These are phyloP conservation scores for Paraphaeosphaeria sporulosa DNA, from an alignment of 2,329 filamentous ascomycete species.

Conservation along the genomic window DNA sequence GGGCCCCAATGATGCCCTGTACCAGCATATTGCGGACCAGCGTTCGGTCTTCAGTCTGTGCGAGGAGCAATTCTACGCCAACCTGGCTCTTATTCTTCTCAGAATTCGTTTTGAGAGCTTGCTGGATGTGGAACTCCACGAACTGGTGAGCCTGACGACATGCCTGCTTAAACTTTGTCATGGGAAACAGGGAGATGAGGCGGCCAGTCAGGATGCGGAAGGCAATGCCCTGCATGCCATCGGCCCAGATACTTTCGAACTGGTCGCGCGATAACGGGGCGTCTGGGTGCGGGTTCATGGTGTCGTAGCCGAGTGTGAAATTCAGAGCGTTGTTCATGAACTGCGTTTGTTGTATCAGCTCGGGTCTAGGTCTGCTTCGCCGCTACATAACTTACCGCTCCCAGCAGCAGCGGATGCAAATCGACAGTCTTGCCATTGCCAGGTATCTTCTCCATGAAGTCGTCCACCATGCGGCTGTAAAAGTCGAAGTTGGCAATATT, in stretches of 20 bases:
- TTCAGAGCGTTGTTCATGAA: constrained; percentile 22
- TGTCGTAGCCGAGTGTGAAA: constrained; percentile 19
- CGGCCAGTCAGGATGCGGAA: background rate
- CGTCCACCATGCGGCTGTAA: constrained; percentile 64
- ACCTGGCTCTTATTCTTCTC: background rate
- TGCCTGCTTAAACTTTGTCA: constrained; percentile 1
- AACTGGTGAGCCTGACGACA: constrained; percentile 1
- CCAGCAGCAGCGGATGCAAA: constrained; percentile 46
- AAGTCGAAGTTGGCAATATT: constrained; percentile 60
- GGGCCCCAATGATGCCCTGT: constrained; percentile 1
- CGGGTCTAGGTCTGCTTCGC: background rate
- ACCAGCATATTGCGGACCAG: constrained; percentile 4
- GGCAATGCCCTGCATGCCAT: constrained; percentile 35
- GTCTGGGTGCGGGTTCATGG: background rate
- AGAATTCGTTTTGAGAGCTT: background rate
- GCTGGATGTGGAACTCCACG: constrained; percentile 7
- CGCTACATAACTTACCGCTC: constrained; percentile 20
- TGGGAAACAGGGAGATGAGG: constrained; percentile 42
- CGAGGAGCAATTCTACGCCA: background rate
- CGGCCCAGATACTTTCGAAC: constrained; percentile 20
- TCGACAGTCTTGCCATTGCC: constrained; percentile 50
- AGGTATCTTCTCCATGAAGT: constrained; percentile 64
- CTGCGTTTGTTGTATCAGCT: constrained; percentile 4
- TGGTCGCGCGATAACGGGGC: constrained; percentile 14
- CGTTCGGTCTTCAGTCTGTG: constrained; percentile 1